Evolutionary conservation across 2,329 filamentous ascomycete species (phyloP).

Genomic region (Ophiocordyceps unilateralis): DNA sequence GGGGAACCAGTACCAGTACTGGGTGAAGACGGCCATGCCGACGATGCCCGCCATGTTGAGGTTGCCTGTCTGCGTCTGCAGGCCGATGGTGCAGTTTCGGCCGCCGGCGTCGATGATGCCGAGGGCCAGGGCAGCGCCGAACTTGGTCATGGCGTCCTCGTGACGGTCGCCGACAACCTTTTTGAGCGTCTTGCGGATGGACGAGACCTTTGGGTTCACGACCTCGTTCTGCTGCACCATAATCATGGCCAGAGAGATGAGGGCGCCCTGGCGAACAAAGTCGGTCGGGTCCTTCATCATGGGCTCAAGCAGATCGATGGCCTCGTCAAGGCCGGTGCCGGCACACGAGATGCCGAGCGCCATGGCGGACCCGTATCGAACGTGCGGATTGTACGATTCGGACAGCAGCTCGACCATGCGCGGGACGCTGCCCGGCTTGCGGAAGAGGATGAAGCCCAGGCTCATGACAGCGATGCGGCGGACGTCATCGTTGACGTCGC

Average conservation of each 20-base stretch:
- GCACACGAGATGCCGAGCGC: slow-evolving; percentile 95
- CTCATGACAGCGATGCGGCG: slow-evolving; percentile 93
- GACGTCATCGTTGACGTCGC: slow-evolving; percentile 95
- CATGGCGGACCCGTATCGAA: slow-evolving; percentile 95
- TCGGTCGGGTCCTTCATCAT: slow-evolving; percentile 99
- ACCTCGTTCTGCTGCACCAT: slow-evolving; percentile 98
- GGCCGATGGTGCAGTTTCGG: slow-evolving; percentile 92
- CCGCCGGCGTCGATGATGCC: slow-evolving; percentile 97
- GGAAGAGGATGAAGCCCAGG: slow-evolving; percentile 94
- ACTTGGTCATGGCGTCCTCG: slow-evolving; percentile 99
- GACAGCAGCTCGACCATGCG: slow-evolving; percentile 97
- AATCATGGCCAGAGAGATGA: slow-evolving; percentile 93
- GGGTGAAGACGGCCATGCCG: slow-evolving; percentile 93
- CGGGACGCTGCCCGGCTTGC: slow-evolving; percentile 90
- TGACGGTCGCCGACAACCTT: slow-evolving; percentile 91
- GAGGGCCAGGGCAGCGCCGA: slow-evolving; percentile 81
- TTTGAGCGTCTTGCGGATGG: slow-evolving; percentile 80
- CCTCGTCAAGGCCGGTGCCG: slow-evolving; percentile 87
- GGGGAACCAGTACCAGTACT: slow-evolving; percentile 99
- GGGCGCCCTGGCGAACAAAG: slow-evolving; percentile 89
- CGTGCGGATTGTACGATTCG: slow-evolving; percentile 97
- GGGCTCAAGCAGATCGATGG: slow-evolving; percentile 88
- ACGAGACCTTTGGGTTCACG: slow-evolving; percentile 91
- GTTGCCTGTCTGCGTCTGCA: slow-evolving; percentile 95
- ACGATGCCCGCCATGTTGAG: slow-evolving; percentile 98